Conservation (phyloP, 306 rosid species). For the Fragaria ananassa region DNA sequence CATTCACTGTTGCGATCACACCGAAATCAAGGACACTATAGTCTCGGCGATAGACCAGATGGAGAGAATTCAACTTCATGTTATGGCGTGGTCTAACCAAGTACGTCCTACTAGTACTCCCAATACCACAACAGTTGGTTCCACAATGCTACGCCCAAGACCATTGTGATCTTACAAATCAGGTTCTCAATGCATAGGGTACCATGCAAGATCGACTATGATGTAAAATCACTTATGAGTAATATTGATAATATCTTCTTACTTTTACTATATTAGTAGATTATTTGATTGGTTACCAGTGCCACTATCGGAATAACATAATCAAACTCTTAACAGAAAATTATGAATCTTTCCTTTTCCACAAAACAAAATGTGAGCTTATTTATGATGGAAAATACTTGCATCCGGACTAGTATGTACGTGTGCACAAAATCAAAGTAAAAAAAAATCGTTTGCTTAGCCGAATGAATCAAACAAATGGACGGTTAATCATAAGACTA, state of each 20-base stretch:
- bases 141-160: conserved; percentile 17
- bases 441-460: too few species aligned
- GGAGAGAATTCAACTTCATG: conserved; percentile 33
- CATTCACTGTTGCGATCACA: conserved; percentile 41
- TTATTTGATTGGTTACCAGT: not conserved
- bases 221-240: not conserved
- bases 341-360: too few species aligned
- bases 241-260: not conserved
- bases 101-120: not conserved
- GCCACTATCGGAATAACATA: not conserved
- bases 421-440: too few species aligned
- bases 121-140: not conserved
- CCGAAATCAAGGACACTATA: conserved; percentile 36
- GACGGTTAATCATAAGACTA: too few species aligned
- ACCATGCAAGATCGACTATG: not conserved
- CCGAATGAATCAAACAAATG: too few species aligned
- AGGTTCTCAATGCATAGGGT: not conserved
- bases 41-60: conserved; percentile 30
- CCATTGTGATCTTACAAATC: not conserved
- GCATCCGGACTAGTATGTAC: too few species aligned
- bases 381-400: too few species aligned
- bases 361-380: too few species aligned
- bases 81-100: conserved; percentile 44
- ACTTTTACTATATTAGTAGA: not conserved
- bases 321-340: too few species aligned